Percentiles rank a stretch among this genome's conserved stretches.
Evolutionary conservation across 2,329 filamentous ascomycete genomes (phyloP).

Genomic region (Ophiocordyceps australis): DNA sequence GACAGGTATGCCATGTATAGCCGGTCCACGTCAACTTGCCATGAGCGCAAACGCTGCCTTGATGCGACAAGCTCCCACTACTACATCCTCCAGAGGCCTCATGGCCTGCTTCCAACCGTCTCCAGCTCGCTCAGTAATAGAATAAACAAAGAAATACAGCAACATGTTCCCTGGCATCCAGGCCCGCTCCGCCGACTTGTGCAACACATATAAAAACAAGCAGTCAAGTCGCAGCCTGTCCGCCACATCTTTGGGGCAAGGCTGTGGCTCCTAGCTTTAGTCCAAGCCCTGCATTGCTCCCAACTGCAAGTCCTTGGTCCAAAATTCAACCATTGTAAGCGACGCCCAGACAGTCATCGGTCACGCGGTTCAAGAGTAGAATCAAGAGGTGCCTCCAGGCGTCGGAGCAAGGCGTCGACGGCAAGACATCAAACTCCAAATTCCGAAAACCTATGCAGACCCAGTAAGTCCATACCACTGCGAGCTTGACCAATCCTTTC

Average conservation of each 20-base stretch:
- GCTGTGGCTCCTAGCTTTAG: no score
- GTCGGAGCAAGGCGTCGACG: conserved; percentile 10
- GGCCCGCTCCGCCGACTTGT: conserved; percentile 11
- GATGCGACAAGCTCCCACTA: conserved; percentile 6
- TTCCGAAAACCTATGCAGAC: conserved; percentile 19
- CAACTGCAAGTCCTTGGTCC: no score
- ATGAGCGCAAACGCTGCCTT: no score
- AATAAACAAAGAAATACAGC: conserved; percentile 9
- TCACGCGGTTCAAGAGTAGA: no score
- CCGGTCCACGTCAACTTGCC: no score
- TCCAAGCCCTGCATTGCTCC: no score
- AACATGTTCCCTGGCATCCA: conserved; percentile 13
- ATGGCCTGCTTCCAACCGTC: conserved; percentile 9
- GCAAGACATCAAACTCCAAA: conserved; percentile 23
- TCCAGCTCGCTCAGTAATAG: conserved; percentile 8
- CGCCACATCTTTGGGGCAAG: no score
- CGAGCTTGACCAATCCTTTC: conserved; percentile 12
- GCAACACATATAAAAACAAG: conserved; percentile 16
- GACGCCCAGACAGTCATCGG: no score
- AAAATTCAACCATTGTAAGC: no score
- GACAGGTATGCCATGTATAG: no score
- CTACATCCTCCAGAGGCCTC: conserved; percentile 7
- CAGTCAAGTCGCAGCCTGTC: no score
- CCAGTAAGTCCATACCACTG: conserved; percentile 12
- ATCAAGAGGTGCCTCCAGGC: neutral